Percentiles rank a stretch among this genome's conserved stretches.
phyloP scores from a whole-genome alignment of 768 basidiomycete genomes.

The Mycena polygramma region DNA sequence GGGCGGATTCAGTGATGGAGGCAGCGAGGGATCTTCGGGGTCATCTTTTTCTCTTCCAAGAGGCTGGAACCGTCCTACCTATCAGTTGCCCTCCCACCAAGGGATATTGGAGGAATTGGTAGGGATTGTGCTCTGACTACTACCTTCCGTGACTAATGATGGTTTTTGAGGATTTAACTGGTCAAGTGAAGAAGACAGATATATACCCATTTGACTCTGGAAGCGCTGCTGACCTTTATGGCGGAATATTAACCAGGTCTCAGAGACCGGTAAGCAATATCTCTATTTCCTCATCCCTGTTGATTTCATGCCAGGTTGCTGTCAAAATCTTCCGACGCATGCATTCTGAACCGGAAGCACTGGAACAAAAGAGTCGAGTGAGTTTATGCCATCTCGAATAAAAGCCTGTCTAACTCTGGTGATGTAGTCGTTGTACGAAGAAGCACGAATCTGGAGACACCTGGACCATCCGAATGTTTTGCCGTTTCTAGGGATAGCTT shows the following conservation, averaged over 20 bases:
- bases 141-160: too few relatives aligned
- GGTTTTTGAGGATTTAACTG: slow-evolving; percentile 28
- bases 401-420: too few relatives aligned
- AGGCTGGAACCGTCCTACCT: too few relatives aligned
- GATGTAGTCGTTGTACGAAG: slow-evolving; percentile 9
- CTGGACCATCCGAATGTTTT: slow-evolving; percentile 29
- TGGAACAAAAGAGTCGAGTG: slow-evolving; percentile 19
- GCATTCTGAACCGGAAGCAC: slow-evolving; percentile 22
- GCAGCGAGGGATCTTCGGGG: too few relatives aligned
- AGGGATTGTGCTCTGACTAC: too few relatives aligned
- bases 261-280: too few relatives aligned
- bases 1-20: too few relatives aligned
- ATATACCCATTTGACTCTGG: slow-evolving; percentile 26
- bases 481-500: slow-evolving; percentile 29
- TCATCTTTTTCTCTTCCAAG: too few relatives aligned
- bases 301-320: slow-evolving; percentile 16
- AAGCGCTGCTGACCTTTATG: slow-evolving; percentile 27
- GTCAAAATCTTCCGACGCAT: slow-evolving; percentile 27
- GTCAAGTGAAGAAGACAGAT: slow-evolving; percentile 12
- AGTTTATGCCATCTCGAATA: not conserved
- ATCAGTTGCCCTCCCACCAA: too few relatives aligned
- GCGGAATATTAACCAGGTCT: too few relatives aligned
- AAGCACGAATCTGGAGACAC: slow-evolving; percentile 17
- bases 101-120: too few relatives aligned
- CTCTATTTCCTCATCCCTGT: too few relatives aligned